Evolutionary conservation across 768 basidiomycete species (phyloP).

Genomic region (Grammothele lineata): DNA sequence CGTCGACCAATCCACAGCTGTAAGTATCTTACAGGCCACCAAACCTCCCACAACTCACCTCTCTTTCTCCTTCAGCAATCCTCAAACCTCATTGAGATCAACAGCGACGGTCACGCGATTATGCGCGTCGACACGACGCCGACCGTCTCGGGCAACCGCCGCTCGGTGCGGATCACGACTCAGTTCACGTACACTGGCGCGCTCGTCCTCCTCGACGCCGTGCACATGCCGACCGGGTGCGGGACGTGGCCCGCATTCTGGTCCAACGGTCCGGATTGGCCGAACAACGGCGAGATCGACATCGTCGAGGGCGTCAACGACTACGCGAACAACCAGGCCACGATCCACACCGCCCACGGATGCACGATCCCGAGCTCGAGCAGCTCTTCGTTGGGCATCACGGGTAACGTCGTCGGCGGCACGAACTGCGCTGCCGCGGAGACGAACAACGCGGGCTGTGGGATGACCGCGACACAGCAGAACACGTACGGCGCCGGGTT

Average conservation of each 20-base stretch:
- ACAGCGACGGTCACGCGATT: slow-evolving; percentile 67
- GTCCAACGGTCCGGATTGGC: slow-evolving; percentile 35
- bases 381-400: slow-evolving; percentile 46
- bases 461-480: slow-evolving; percentile 53
- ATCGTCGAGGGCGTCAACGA: slow-evolving; percentile 85
- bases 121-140: slow-evolving; percentile 90
- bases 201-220: slow-evolving; percentile 76
- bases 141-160: slow-evolving; percentile 56
- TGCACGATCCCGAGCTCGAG: slow-evolving; percentile 58
- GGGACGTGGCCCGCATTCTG: slow-evolving; percentile 71
- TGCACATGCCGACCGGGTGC: slow-evolving; percentile 89
- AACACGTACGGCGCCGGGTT: slow-evolving; percentile 78
- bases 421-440: slow-evolving; percentile 69
- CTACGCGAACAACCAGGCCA: slow-evolving; percentile 77
- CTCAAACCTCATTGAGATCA: slow-evolving; percentile 62
- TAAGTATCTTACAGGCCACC: no score
- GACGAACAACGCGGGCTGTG: slow-evolving; percentile 79
- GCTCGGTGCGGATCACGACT: slow-evolving; percentile 76
- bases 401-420: slow-evolving; percentile 62
- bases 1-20: slow-evolving; percentile 57
- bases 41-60: no score
- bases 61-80: slow-evolving; percentile 34
- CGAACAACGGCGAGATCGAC: slow-evolving; percentile 72
- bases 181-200: slow-evolving; percentile 54
- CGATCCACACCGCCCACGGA: slow-evolving; percentile 73